Percentiles rank a stretch among this genome's conserved stretches.
These are phyloP conservation scores for Sparassis latifolia DNA, from an alignment of 1,284 basidiomycete genomes.

Conservation along the genomic window DNA sequence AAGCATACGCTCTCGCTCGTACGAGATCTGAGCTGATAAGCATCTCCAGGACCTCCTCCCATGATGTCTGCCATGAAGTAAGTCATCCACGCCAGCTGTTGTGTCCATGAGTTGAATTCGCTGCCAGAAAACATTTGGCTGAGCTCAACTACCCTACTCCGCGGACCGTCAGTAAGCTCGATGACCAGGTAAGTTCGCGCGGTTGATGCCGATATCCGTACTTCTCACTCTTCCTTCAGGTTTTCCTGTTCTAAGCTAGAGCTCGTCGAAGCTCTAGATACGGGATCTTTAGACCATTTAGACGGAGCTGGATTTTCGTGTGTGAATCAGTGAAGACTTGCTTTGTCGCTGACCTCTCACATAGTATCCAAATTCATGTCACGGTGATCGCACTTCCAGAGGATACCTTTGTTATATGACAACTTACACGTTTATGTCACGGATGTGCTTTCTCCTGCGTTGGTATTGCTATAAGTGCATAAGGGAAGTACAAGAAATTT, in stretches of 20 bases:
- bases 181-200: slow-evolving; percentile 64
- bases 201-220: not conserved
- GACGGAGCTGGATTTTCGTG: not conserved
- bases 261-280: not conserved
- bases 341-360: too few species aligned
- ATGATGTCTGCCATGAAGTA: slow-evolving; percentile 98
- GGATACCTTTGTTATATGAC: too few species aligned
- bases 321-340: too few species aligned
- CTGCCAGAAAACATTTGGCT: slow-evolving; percentile 75
- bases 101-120: slow-evolving; percentile 2
- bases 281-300: not conserved
- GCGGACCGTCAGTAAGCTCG: slow-evolving; percentile 87
- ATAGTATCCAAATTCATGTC: too few species aligned
- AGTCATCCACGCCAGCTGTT: slow-evolving; percentile 23
- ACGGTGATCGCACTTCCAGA: too few species aligned
- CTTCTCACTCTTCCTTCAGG: slow-evolving; percentile 23
- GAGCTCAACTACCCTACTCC: slow-evolving; percentile 86
- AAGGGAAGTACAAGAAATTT: too few species aligned
- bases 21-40: slow-evolving; percentile 2
- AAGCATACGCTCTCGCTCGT: slow-evolving; percentile 17
- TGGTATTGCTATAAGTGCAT: too few species aligned
- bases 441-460: too few species aligned
- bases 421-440: too few species aligned
- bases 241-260: slow-evolving; percentile 54
- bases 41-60: slow-evolving; percentile 73